Conservation (phyloP, 768 basidiomycete species). For the Thelephora aurantiotincta region DNA sequence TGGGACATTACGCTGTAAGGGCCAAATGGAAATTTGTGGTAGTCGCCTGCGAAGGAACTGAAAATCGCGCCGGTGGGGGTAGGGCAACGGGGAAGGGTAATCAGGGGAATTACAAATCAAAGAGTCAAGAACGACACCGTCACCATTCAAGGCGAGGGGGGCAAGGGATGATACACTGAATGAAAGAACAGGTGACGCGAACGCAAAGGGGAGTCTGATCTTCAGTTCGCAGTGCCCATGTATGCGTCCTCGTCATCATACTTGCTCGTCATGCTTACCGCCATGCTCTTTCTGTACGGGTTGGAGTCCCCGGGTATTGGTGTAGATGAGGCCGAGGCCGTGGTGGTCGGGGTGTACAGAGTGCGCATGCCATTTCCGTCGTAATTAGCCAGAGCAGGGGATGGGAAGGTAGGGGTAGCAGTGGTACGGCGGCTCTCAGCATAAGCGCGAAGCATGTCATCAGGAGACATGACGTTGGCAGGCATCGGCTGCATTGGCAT, state of each 20-base stretch:
- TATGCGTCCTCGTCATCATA: slow-evolving; percentile 17
- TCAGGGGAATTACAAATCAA: too few species aligned
- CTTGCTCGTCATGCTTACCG: slow-evolving; percentile 14
- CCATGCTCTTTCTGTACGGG: slow-evolving; percentile 10
- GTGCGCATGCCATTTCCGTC: slow-evolving; percentile 19
- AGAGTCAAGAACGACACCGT: too few species aligned
- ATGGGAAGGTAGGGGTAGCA: slow-evolving; percentile 17
- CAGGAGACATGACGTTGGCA: slow-evolving; percentile 38
- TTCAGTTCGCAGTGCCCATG: slow-evolving; percentile 14
- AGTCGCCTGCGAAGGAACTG: too few species aligned
- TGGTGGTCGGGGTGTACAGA: slow-evolving; percentile 17
- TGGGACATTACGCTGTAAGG: too few species aligned
- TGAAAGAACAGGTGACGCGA: too few species aligned
- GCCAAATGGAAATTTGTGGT: too few species aligned
- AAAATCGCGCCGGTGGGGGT: too few species aligned
- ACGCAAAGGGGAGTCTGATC: background rate
- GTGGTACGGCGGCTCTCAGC: slow-evolving; percentile 29
- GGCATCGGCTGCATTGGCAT: slow-evolving; percentile 30
- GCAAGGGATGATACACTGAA: too few species aligned
- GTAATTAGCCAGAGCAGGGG: slow-evolving; percentile 13
- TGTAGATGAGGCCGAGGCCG: background rate
- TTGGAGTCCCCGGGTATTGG: slow-evolving; percentile 1
- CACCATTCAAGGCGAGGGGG: too few species aligned
- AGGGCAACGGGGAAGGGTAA: too few species aligned
- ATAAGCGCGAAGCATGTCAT: slow-evolving; percentile 67